phyloP scores from a whole-genome alignment of 2,329 filamentous ascomycete species.

The Endothia cerciana region DNA sequence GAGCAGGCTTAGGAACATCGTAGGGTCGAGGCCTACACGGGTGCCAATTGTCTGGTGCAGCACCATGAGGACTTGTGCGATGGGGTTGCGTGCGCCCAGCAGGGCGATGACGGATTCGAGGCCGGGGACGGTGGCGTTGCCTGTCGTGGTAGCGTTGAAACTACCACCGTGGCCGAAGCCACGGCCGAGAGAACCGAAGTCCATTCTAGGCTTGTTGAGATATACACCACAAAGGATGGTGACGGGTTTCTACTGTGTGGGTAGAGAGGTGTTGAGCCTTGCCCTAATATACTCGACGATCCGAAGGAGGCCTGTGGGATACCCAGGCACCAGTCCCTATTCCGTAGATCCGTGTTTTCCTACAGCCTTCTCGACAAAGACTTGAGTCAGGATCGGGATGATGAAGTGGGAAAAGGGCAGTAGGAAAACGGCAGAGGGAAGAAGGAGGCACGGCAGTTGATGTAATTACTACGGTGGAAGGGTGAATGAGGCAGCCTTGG shows the following conservation, averaged over 20 bases:
- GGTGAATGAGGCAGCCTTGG: background rate
- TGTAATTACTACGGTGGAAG: no score
- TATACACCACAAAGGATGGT: background rate
- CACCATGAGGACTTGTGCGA: slow-evolving; percentile 47
- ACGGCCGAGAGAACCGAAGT: slow-evolving; percentile 31
- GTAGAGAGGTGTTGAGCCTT: background rate
- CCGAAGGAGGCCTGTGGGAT: background rate
- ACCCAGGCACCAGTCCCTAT: background rate
- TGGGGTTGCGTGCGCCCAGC: slow-evolving; percentile 47
- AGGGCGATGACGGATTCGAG: slow-evolving; percentile 51
- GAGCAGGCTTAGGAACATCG: slow-evolving; percentile 48
- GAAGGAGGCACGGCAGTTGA: background rate
- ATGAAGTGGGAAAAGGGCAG: background rate
- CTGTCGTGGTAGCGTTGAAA: slow-evolving; percentile 31
- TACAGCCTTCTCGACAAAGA: background rate
- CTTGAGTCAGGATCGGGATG: background rate
- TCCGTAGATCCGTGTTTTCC: background rate
- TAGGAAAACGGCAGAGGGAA: background rate
- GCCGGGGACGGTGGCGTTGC: slow-evolving; percentile 28
- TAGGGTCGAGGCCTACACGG: slow-evolving; percentile 54
- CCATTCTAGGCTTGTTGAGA: slow-evolving; percentile 30
- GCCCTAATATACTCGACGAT: background rate
- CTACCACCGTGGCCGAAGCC: slow-evolving; percentile 31
- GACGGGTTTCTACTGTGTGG: background rate
- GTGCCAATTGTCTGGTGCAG: slow-evolving; percentile 50